Conservation (phyloP, 805 yeast genomes). For the Barnettozyma botsteinii region DNA sequence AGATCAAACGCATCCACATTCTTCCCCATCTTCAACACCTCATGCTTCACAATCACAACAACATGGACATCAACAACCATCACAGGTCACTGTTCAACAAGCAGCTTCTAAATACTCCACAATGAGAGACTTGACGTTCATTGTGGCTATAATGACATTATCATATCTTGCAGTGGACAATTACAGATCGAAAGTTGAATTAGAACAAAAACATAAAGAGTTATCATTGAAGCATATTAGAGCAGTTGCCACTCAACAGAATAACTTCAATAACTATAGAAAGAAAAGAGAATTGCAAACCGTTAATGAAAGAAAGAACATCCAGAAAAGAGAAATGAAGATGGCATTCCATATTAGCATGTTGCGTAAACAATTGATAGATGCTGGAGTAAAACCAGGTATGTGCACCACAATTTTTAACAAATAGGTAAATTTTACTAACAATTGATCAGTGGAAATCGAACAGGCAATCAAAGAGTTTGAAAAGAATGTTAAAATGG, state of each 20-base stretch:
- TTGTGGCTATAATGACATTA: conserved; percentile 38
- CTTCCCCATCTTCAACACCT: neutral
- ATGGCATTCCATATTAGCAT: conserved; percentile 65
- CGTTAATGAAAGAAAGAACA: conserved; percentile 45
- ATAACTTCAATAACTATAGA: conserved; percentile 43
- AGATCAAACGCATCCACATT: neutral
- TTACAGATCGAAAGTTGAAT: conserved; percentile 35
- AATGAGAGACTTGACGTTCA: conserved; percentile 35
- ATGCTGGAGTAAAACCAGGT: conserved; percentile 51
- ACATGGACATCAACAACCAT: neutral
- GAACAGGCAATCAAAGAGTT: conserved; percentile 49
- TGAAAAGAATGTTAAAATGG: conserved; percentile 53
- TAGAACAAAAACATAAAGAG: conserved; percentile 30
- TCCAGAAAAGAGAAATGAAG: conserved; percentile 45
- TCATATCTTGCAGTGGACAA: conserved; percentile 48
- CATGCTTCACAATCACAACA: neutral
- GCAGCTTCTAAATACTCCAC: conserved; percentile 7
- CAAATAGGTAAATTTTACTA: no score
- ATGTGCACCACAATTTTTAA: conserved; percentile 8
- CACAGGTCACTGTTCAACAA: neutral
- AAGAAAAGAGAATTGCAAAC: conserved; percentile 47
- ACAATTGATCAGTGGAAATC: conserved; percentile 34
- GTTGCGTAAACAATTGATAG: conserved; percentile 53
- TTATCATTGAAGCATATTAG: conserved; percentile 29
- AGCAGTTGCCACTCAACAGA: conserved; percentile 34